Evolutionary conservation across 2,329 filamentous ascomycete genomes (phyloP).

Genomic region (Colletotrichum chrysophilum): DNA sequence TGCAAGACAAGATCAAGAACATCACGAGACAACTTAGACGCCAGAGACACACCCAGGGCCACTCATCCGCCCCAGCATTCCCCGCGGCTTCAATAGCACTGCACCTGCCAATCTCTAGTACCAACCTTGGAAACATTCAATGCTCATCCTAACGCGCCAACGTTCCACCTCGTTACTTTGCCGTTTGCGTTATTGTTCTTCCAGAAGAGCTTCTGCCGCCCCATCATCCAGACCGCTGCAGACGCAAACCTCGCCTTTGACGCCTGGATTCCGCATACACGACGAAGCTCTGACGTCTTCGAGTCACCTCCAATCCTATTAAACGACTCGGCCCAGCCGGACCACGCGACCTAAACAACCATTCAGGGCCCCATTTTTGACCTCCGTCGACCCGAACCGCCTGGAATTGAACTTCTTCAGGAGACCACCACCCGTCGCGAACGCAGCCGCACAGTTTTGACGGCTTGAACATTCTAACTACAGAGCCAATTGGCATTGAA

Average conservation of each 20-base stretch:
- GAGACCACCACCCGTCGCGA: not conserved
- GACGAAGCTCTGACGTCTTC: not conserved
- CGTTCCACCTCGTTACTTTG: slow-evolving; percentile 18
- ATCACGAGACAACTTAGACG: not conserved
- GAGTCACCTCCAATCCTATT: not conserved
- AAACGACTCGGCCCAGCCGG: not conserved
- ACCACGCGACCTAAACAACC: not conserved
- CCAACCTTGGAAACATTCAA: slow-evolving; percentile 18
- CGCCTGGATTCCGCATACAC: not conserved
- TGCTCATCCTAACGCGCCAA: slow-evolving; percentile 21
- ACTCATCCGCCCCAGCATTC: slow-evolving; percentile 11
- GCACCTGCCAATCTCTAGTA: not conserved
- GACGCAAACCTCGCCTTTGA: not conserved
- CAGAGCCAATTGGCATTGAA: not conserved
- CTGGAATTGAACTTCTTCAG: not conserved
- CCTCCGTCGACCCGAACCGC: not conserved
- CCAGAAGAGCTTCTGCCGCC: not conserved
- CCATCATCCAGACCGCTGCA: not conserved
- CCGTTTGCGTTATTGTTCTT: slow-evolving; percentile 10
- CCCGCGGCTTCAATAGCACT: not conserved
- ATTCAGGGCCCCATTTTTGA: not conserved
- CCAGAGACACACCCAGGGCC: not conserved
- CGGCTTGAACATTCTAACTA: not conserved
- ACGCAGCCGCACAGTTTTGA: not conserved
- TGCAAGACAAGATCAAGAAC: not conserved